Evolutionary conservation across 2,329 filamentous ascomycete species (phyloP).

Genomic region (Aspergillus ibericus): DNA sequence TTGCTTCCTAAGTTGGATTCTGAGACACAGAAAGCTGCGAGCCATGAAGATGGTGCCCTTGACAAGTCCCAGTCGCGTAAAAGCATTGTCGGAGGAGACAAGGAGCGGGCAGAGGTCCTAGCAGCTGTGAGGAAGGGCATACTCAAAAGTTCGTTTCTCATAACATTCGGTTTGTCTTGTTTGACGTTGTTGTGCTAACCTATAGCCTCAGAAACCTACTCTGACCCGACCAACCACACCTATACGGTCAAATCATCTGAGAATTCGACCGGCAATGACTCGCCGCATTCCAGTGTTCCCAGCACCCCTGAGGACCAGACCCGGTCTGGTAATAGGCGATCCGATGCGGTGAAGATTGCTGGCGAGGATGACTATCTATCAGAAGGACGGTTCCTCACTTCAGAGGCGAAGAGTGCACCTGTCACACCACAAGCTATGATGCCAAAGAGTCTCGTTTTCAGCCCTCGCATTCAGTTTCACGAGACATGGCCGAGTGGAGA

Average conservation of each 20-base stretch:
- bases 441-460: conserved; percentile 68
- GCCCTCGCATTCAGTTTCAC: conserved; percentile 88
- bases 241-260: conserved; percentile 64
- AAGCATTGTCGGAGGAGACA: conserved; percentile 89
- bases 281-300: conserved; percentile 79
- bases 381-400: conserved; percentile 65
- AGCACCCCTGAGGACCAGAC: conserved; percentile 81
- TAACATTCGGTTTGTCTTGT: not conserved
- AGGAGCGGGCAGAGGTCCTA: conserved; percentile 85
- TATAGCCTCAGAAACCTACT: conserved; percentile 43
- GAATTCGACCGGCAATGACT: conserved; percentile 68
- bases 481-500: conserved; percentile 96
- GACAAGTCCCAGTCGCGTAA: conserved; percentile 63
- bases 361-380: conserved; percentile 90
- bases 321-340: conserved; percentile 60
- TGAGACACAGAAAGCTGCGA: conserved; percentile 67
- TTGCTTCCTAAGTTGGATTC: conserved; percentile 82
- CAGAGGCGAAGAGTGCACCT: conserved; percentile 77
- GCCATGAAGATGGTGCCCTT: conserved; percentile 34
- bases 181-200: conserved; percentile 1
- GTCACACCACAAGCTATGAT: conserved; percentile 63
- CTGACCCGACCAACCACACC: conserved; percentile 66
- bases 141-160: conserved; percentile 71
- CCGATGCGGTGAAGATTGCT: conserved; percentile 70
- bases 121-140: conserved; percentile 95